A percentile compares a stretch with the other conserved stretches of the same genome.
Conservation (phyloP, 179 eudicot genomes). For the Silene coronaria region DNA sequence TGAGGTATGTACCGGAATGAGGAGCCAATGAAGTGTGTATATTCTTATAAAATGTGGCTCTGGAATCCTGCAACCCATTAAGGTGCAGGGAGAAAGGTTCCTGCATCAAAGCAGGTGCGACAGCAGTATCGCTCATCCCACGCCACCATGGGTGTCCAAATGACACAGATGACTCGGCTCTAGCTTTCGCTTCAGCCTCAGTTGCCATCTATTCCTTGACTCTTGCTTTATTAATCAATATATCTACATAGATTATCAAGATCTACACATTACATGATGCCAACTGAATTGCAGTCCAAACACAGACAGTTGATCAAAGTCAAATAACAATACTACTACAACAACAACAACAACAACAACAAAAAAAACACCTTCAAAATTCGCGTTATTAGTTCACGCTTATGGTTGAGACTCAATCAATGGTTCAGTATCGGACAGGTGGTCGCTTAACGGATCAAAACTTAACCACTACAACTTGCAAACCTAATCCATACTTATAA, state of each 20-base stretch:
- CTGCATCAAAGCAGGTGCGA: neutral
- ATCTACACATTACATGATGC: neutral
- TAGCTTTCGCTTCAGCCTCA: slow-evolving; percentile 9
- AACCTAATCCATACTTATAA: too few species aligned
- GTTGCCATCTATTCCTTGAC: slow-evolving; percentile 20
- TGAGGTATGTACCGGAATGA: slow-evolving; percentile 21
- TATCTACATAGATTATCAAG: neutral
- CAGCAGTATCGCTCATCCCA: slow-evolving; percentile 17
- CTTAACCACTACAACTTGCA: too few species aligned
- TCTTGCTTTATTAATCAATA: neutral
- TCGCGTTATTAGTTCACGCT: too few species aligned
- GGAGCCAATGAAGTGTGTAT: slow-evolving; percentile 14
- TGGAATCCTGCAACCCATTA: slow-evolving; percentile 20
- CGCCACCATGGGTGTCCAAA: slow-evolving; percentile 39
- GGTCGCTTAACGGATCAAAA: too few species aligned
- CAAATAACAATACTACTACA: too few species aligned
- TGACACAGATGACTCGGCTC: slow-evolving; percentile 9
- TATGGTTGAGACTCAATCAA: too few species aligned
- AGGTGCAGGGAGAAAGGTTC: slow-evolving; percentile 18
- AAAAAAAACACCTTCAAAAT: too few species aligned
- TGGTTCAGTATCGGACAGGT: too few species aligned
- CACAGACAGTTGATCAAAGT: too few species aligned
- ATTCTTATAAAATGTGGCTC: slow-evolving; percentile 17
- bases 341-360: too few species aligned
- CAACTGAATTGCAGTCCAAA: neutral